phyloP scores from a whole-genome alignment of 2,329 filamentous ascomycete species.

The Epichloe bromicola region DNA sequence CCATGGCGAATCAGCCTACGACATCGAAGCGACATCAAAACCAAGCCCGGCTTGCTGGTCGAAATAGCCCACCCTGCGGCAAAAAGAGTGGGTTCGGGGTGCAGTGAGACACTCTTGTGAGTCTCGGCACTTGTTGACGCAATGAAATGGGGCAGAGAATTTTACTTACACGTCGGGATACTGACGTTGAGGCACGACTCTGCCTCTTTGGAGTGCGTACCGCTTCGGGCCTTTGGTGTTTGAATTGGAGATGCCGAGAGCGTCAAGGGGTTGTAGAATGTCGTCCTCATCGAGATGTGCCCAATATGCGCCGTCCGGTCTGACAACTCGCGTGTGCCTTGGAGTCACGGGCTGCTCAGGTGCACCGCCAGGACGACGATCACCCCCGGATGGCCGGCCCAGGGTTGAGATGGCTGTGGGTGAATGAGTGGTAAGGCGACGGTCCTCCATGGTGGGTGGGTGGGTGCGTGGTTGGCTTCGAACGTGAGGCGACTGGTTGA shows the following conservation, averaged over 20 bases:
- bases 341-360: conserved; percentile 1
- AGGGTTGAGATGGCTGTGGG: not conserved
- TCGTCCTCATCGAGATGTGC: conserved; percentile 4
- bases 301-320: conserved; percentile 1
- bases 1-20: conserved; percentile 5
- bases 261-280: conserved; percentile 17
- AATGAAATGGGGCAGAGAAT: not conserved
- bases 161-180: conserved; percentile 17
- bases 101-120: not conserved
- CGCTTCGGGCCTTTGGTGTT: conserved; percentile 15
- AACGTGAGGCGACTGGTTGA: too few relatives aligned
- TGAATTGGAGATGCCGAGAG: conserved; percentile 13
- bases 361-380: not conserved
- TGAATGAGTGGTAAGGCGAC: not conserved
- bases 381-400: not conserved
- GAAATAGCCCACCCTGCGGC: not conserved
- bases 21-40: not conserved
- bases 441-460: conserved; percentile 8
- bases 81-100: not conserved
- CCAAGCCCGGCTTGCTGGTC: not conserved
- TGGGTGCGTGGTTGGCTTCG: not conserved
- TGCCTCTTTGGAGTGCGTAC: conserved; percentile 20
- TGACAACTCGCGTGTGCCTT: not conserved
- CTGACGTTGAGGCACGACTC: conserved; percentile 16
- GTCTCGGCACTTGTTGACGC: too few relatives aligned